A percentile compares a stretch with the other conserved stretches of the same genome.
Evolutionary conservation across 2,329 filamentous ascomycete species (phyloP).

Genomic region (Cercospora citrullina): DNA sequence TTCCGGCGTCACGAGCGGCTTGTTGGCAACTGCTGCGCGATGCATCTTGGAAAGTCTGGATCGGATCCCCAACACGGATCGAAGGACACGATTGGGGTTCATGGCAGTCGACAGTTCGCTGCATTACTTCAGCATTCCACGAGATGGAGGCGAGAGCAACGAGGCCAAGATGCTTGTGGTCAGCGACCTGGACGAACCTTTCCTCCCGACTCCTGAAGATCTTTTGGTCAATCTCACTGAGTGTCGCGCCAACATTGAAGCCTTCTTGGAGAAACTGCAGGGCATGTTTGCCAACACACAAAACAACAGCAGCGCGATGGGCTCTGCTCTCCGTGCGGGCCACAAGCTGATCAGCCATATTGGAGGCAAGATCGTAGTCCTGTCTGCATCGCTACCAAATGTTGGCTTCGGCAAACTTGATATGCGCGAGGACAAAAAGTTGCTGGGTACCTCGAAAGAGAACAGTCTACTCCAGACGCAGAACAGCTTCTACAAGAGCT

Average conservation of each 20-base stretch:
- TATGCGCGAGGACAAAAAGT: slow-evolving; percentile 93
- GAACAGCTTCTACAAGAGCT: slow-evolving; percentile 98
- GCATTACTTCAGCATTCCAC: slow-evolving; percentile 93
- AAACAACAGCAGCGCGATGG: slow-evolving; percentile 88
- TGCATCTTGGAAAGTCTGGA: slow-evolving; percentile 94
- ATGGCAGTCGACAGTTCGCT: slow-evolving; percentile 92
- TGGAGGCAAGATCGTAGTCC: slow-evolving; percentile 90
- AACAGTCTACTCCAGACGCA: slow-evolving; percentile 82
- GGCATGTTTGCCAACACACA: slow-evolving; percentile 97
- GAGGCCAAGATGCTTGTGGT: slow-evolving; percentile 93
- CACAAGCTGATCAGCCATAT: slow-evolving; percentile 95
- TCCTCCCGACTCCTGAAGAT: slow-evolving; percentile 89
- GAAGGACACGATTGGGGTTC: slow-evolving; percentile 88
- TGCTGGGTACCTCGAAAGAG: slow-evolving; percentile 92
- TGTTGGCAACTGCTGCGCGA: slow-evolving; percentile 86
- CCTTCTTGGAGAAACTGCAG: slow-evolving; percentile 85
- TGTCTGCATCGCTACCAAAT: slow-evolving; percentile 88
- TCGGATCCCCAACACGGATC: slow-evolving; percentile 96
- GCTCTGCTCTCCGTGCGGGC: slow-evolving; percentile 84
- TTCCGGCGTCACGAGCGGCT: slow-evolving; percentile 81
- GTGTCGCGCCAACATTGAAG: slow-evolving; percentile 86
- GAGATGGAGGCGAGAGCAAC: slow-evolving; percentile 78
- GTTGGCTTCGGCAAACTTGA: slow-evolving; percentile 86
- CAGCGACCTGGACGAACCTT: slow-evolving; percentile 93
- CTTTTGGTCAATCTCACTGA: slow-evolving; percentile 86